Percentiles rank a stretch among this genome's conserved stretches.
Evolutionary conservation across 352 stramenopile species (phyloP).

Genomic region (Globisporangium cylindrosporum): DNA sequence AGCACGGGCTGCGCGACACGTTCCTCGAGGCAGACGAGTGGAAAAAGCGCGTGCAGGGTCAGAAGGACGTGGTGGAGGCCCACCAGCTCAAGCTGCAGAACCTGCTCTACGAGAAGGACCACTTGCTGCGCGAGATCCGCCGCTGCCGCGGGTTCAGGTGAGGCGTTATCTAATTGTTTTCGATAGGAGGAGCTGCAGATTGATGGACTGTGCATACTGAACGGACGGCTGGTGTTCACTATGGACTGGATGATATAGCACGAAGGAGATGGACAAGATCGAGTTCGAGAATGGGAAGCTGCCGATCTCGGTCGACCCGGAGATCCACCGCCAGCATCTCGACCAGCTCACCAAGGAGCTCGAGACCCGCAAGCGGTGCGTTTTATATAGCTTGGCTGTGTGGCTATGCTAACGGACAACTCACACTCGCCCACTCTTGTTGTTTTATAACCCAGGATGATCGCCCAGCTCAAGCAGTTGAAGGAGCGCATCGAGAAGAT

Average conservation of each 20-base stretch:
- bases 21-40: slow-evolving; percentile 68
- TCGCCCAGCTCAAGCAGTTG: slow-evolving; percentile 54
- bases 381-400: neutral
- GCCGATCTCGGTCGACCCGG: slow-evolving; percentile 52
- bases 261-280: slow-evolving; percentile 82
- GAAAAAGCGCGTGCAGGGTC: slow-evolving; percentile 59
- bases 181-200: neutral
- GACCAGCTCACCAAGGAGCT: slow-evolving; percentile 68
- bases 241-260: slow-evolving; percentile 21
- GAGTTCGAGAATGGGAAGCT: slow-evolving; percentile 51
- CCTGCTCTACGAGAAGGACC: slow-evolving; percentile 81
- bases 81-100: slow-evolving; percentile 83
- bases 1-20: slow-evolving; percentile 55
- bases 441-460: slow-evolving; percentile 30
- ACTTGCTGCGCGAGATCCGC: slow-evolving; percentile 72
- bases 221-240: neutral
- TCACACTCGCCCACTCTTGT: neutral
- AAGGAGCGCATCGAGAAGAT: slow-evolving; percentile 61
- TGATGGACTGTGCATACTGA: neutral
- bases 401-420: neutral
- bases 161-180: neutral
- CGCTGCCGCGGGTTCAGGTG: slow-evolving; percentile 65
- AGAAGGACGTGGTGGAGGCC: slow-evolving; percentile 71
- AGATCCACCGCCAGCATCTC: slow-evolving; percentile 58
- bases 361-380: slow-evolving; percentile 53